phyloP scores from a whole-genome alignment of 441 rosid genomes.

The Brassica balearica region DNA sequence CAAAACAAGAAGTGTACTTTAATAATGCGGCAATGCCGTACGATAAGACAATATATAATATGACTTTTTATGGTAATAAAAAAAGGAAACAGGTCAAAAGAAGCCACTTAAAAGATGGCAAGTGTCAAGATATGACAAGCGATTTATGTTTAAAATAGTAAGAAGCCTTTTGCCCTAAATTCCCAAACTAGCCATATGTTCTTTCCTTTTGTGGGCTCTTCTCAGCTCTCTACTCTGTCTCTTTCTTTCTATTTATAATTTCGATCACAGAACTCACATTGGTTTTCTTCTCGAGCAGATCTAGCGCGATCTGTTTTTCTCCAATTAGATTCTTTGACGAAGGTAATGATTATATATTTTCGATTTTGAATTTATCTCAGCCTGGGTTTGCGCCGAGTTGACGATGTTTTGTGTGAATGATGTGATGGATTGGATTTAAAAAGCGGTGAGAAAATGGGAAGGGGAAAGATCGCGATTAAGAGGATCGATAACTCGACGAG shows the following conservation, averaged over 20 bases:
- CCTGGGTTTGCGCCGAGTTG: constrained; percentile 8
- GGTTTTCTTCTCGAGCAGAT: constrained; percentile 23
- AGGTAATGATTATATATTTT: constrained; percentile 16
- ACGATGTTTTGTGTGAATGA: constrained; percentile 9
- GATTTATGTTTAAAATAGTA: constrained; percentile 31
- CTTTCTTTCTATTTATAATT: constrained; percentile 3
- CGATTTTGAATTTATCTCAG: background rate
- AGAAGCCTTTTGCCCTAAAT: constrained; percentile 28
- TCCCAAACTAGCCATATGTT: constrained; percentile 5
- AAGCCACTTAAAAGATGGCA: constrained; percentile 28
- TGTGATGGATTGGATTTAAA: background rate
- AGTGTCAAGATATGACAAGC: constrained; percentile 22
- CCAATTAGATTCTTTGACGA: background rate
- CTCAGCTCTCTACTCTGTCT: constrained; percentile 4
- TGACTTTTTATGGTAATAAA: background rate
- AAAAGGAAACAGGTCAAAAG: constrained; percentile 21
- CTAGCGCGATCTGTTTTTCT: constrained; percentile 9
- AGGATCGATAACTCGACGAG: constrained; percentile 67
- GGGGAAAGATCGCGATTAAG: constrained; percentile 70
- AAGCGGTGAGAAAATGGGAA: constrained; percentile 50
- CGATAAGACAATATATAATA: background rate
- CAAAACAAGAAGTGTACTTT: background rate
- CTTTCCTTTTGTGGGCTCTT: constrained; percentile 30
- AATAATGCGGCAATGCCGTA: background rate
- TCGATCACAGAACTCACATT: background rate